Base-by-base conservation (phyloP, 2,329 filamentous ascomycete genomes). In the Myotisia sp. region DNA sequence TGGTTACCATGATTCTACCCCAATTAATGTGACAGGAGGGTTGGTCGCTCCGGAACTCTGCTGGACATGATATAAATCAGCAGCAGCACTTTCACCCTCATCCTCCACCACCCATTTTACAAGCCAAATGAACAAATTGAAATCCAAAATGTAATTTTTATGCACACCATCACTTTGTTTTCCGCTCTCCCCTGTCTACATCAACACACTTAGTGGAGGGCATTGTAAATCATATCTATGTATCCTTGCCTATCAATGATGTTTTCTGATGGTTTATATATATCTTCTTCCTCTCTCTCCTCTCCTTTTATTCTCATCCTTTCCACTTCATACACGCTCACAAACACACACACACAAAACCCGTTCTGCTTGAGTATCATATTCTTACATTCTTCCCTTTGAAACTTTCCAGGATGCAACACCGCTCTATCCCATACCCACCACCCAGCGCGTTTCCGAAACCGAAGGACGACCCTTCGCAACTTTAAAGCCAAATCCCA, bases 31-130 rank as follows among this genome's bases (percentile, higher is more conserved):
- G 22, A 39, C 54, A 37, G 48, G 48, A 29, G 52, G 50, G 29
- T 54, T 56, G 39, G 50, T 52, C 33, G 41, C 47, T 26, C 47
- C 53, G n/a, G 51, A 54, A 41, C 44, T 53, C 18, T 52, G 47
- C 36, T 58, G 55, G 57, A 54, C 48, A 26, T 59, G 49, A 52
- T 32, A 23, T 22, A 17, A 32, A 14, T 17, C 29, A 21, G 19
- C 21, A 9, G 10, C 29, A 32, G 22, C 20, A 32, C 20, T 14
- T 7, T 24, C 29, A 24, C 8, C 29, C 20, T 18, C n/a, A n/a
- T n/a, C n/a, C n/a, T n/a, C n/a, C n/a, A n/a, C n/a, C n/a, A n/a
- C n/a, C n/a, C n/a, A n/a, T n/a, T n/a, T n/a, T n/a, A n/a, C n/a
- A n/a, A n/a, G n/a, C n/a, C n/a, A n/a, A n/a, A n/a, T n/a, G n/a